Conservation (phyloP, 352 stramenopile genomes). For the Blastocystis hominis region DNA sequence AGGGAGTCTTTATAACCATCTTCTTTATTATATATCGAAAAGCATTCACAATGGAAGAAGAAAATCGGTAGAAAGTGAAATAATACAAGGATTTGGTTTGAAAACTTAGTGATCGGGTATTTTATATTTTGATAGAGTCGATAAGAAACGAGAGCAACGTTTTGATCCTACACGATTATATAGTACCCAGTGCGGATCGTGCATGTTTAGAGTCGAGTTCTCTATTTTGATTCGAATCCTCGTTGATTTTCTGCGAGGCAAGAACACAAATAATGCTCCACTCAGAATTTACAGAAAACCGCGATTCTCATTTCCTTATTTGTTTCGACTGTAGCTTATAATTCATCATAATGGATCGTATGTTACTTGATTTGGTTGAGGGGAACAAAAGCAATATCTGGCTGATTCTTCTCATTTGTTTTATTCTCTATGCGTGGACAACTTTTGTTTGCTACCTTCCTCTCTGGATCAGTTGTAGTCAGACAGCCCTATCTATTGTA, state of each 20-base stretch:
- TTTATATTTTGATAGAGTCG: background rate
- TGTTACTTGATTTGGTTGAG: background rate
- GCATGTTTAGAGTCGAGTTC: too few relatives aligned
- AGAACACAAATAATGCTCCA: background rate
- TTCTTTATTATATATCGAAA: too few relatives aligned
- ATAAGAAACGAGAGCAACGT: background rate
- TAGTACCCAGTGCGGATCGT: background rate
- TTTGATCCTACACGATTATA: background rate
- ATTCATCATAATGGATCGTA: constrained; percentile 10
- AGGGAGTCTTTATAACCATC: background rate
- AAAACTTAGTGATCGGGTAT: background rate
- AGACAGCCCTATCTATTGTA: constrained; percentile 36
- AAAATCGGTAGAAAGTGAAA: background rate
- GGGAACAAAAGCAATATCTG: background rate
- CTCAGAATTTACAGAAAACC: background rate
- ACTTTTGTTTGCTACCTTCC: constrained; percentile 50
- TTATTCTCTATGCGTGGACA: constrained; percentile 39
- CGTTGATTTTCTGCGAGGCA: constrained; percentile 1
- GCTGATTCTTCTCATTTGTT: constrained; percentile 39
- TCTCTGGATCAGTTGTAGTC: background rate
- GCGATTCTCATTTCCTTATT: constrained; percentile 2
- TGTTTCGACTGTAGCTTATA: background rate
- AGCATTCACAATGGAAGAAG: background rate
- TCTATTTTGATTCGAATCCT: too few relatives aligned
- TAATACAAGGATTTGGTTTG: background rate